Base-by-base conservation (phyloP, 495 filamentous ascomycete genomes). In the Neurospora sp. region DNA sequence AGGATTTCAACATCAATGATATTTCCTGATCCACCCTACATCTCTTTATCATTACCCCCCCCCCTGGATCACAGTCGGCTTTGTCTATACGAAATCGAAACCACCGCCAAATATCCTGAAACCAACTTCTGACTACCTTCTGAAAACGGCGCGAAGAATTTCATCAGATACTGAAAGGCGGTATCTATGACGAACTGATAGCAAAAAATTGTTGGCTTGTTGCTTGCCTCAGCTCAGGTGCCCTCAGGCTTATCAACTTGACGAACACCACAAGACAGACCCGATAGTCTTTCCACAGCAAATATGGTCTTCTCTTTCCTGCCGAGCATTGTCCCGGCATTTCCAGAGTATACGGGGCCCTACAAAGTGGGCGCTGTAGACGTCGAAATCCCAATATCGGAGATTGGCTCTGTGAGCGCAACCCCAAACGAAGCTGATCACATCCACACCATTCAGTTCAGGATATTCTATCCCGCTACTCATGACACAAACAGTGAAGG, bases 361-460 rank as follows among this genome's bases (percentile, higher is more conserved):
- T 90, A 92, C 81, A 83, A 86, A 68, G 92, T 94, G 48, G 93
- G 93, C 71, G 89, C 90, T 4, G 81, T 90, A 68, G 92, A 94
- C 74, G 82, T 93, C 71, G 92, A 95, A 81, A 86, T 94, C 39
- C 89, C 92, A 59, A 84, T 89, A 27, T 77, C 85, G 4, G 85
- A 90, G 20, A 82, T 94, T 14, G 80, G 84, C 4, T 82, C 85
- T 0, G 85, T 87, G 0, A 82, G 81, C 38, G 82, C 80, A 8
- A 75, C 83, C 2, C 89, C 89, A 5, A 83, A 87, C 4, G 81
- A 80, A 22, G 80, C 83, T 2, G 78, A 83, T 37, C 78, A 80
- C 10, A 83, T 91, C 40, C 79, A 87, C 16, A 95, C 92, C 7
- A 81, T 94, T 48, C 89, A 89, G 69, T 94, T 92, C 80, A 85